Evolutionary conservation across 2,329 filamentous ascomycete genomes (phyloP).

Genomic region (Xylaria sp.): DNA sequence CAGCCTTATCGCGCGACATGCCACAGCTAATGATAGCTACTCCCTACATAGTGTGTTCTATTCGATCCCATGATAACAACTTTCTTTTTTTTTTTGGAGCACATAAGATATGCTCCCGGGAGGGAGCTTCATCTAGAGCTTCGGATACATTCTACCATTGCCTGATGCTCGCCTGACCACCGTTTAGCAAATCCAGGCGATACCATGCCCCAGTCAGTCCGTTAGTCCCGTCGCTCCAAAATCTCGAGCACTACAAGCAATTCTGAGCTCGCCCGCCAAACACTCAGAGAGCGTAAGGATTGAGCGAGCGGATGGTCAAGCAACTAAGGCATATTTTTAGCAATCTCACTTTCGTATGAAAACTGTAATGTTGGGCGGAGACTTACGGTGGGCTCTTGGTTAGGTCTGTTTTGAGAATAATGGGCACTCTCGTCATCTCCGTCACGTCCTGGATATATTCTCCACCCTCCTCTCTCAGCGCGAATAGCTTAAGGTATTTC

Average conservation of each 20-base stretch:
- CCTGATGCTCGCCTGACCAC: constrained; percentile 33
- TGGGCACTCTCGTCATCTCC: constrained; percentile 97
- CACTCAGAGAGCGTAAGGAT: constrained; percentile 66
- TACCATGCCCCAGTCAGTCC: constrained; percentile 31
- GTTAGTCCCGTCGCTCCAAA: constrained; percentile 24
- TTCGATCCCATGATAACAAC: constrained; percentile 30
- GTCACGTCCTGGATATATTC: constrained; percentile 98
- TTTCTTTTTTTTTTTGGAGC: constrained; percentile 45
- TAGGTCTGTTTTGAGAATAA: constrained; percentile 97
- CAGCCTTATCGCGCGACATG: constrained; percentile 36
- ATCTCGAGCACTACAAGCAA: constrained; percentile 25
- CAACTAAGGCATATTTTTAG: constrained; percentile 63
- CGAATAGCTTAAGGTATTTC: constrained; percentile 92
- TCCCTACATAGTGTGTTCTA: constrained; percentile 42
- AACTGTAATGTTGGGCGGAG: not conserved
- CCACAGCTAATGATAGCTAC: constrained; percentile 40
- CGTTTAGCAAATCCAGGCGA: constrained; percentile 37
- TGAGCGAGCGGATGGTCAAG: constrained; percentile 73
- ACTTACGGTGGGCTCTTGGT: constrained; percentile 99
- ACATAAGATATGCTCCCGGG: constrained; percentile 43
- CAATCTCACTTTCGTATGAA: constrained; percentile 11
- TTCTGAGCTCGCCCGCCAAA: constrained; percentile 9
- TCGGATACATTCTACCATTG: constrained; percentile 47
- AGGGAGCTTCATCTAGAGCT: constrained; percentile 35
- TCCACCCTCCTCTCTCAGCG: constrained; percentile 88